Conservation (phyloP, 192 early-diverging fungal species). For the Gryganskiella cystojenkinii region DNA sequence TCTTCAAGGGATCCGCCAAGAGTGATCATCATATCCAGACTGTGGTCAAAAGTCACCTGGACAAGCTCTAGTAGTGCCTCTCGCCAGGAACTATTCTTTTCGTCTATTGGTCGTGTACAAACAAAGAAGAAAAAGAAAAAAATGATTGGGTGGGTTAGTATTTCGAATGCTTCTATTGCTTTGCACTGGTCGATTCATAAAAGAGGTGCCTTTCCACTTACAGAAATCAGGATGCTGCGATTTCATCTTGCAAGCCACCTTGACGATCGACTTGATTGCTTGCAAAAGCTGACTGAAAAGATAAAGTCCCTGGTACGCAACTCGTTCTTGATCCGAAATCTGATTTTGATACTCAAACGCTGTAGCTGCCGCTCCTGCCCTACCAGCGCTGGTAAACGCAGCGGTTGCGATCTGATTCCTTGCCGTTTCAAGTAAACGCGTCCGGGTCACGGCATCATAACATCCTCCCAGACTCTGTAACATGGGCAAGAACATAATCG, state of each 20-base stretch:
- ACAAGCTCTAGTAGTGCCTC: too few relatives aligned
- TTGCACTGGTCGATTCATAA: too few relatives aligned
- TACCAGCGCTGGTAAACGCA: neutral
- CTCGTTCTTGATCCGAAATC: neutral
- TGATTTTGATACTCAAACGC: neutral
- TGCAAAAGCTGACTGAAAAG: conserved; percentile 24
- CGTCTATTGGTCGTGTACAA: too few relatives aligned
- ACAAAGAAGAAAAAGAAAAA: too few relatives aligned
- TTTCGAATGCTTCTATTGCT: too few relatives aligned
- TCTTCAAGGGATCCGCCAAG: too few relatives aligned
- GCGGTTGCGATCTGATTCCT: neutral
- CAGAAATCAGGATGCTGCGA: conserved; percentile 12
- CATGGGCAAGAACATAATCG: conserved; percentile 17
- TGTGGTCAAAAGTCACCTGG: too few relatives aligned
- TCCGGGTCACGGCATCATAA: neutral
- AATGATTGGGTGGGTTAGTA: too few relatives aligned
- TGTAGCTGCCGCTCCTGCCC: too few relatives aligned
- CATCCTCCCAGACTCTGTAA: conserved; percentile 30
- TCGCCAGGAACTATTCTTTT: too few relatives aligned
- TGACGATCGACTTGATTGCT: conserved; percentile 3
- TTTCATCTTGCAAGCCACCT: conserved; percentile 7
- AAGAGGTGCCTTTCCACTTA: neutral
- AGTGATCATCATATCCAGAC: too few relatives aligned
- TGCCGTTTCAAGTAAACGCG: neutral
- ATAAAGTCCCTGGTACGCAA: conserved; percentile 11